Percentiles rank a stretch among this genome's conserved stretches.
Conservation (phyloP, 2,329 filamentous ascomycete genomes). For the Hypomyces rosellus region DNA sequence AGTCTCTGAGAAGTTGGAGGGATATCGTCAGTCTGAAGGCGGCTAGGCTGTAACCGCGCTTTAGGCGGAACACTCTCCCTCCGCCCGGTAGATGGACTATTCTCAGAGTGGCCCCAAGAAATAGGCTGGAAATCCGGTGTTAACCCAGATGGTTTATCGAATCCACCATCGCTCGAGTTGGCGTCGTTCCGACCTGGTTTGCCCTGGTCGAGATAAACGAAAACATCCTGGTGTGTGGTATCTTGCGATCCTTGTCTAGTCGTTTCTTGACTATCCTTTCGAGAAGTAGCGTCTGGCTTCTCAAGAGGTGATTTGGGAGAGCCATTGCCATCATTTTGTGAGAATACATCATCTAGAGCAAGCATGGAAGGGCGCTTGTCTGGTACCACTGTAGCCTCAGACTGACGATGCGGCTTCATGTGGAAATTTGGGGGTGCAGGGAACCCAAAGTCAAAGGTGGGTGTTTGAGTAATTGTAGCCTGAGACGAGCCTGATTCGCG, state of each 20-base stretch:
- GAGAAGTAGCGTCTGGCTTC: constrained; percentile 4
- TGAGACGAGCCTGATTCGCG: constrained; percentile 25
- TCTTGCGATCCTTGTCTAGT: constrained; percentile 17
- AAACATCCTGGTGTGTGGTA: constrained; percentile 13
- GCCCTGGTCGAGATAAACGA: constrained; percentile 24
- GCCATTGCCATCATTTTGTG: neutral
- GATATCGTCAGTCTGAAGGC: neutral
- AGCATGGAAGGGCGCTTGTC: neutral
- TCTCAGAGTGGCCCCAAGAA: constrained; percentile 6
- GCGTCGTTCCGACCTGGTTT: constrained; percentile 35
- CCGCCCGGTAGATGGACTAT: neutral
- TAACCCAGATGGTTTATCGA: constrained; percentile 1
- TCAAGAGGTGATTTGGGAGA: constrained; percentile 2
- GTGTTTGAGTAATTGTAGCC: constrained; percentile 22
- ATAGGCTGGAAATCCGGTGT: constrained; percentile 2
- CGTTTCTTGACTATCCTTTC: constrained; percentile 5
- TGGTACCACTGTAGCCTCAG: constrained; percentile 19
- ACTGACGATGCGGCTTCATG: constrained; percentile 2
- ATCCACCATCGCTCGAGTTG: constrained; percentile 25
- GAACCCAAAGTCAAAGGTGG: constrained; percentile 28
- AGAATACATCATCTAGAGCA: neutral
- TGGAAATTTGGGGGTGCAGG: constrained; percentile 25
- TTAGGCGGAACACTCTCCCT: neutral
- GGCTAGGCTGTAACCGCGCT: neutral
- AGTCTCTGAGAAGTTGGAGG: constrained; percentile 2